Conservation (phyloP, 2,329 filamentous ascomycete genomes). For the Passalora sequoiae region DNA sequence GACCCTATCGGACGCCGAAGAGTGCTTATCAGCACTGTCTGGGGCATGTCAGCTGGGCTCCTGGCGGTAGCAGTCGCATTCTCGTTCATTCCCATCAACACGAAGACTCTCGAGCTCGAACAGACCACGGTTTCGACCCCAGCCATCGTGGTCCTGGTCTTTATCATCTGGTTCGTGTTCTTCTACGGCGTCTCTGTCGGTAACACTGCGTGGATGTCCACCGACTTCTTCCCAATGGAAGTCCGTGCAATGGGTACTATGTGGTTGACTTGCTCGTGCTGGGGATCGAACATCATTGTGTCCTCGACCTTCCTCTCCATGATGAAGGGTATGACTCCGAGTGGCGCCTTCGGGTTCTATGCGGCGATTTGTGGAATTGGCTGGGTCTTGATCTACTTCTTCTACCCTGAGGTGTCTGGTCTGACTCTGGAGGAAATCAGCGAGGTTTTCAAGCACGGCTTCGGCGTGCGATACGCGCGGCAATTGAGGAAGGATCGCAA, state of each 20-base stretch:
- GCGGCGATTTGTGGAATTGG: conserved; percentile 38
- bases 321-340: conserved; percentile 36
- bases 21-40: conserved; percentile 49
- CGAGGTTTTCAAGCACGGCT: conserved; percentile 35
- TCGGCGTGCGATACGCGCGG: conserved; percentile 33
- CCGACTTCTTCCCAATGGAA: conserved; percentile 36
- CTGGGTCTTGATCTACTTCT: conserved; percentile 36
- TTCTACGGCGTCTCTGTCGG: conserved; percentile 32
- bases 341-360: conserved; percentile 39
- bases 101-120: conserved; percentile 32
- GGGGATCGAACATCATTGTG: conserved; percentile 32
- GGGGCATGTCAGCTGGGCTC: conserved; percentile 67
- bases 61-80: conserved; percentile 70
- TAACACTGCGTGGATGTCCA: conserved; percentile 36
- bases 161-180: conserved; percentile 36
- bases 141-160: conserved; percentile 34
- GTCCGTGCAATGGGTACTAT: conserved; percentile 37
- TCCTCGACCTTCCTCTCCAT: conserved; percentile 38
- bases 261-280: conserved; percentile 31
- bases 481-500: conserved; percentile 35
- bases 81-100: conserved; percentile 52
- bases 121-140: conserved; percentile 31
- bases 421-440: conserved; percentile 36
- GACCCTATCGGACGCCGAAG: conserved; percentile 73
- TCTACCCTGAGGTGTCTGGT: conserved; percentile 39